Base-by-base conservation (phyloP, 2,329 filamentous ascomycete genomes). In the Scleromitrula shiraiana region DNA sequence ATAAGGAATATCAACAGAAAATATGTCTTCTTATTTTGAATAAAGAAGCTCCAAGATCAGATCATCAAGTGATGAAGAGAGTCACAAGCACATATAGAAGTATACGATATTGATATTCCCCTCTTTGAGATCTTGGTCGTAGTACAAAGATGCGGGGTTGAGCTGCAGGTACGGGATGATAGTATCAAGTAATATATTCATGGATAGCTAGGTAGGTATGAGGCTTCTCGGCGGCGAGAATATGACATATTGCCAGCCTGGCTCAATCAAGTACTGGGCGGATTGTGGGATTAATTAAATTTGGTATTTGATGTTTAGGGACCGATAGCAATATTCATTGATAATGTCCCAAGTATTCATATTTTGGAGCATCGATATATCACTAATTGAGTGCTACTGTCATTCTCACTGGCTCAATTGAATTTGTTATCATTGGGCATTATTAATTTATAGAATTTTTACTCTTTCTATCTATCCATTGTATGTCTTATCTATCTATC, bases 141-240 rank as follows among this genome's bases (percentile, higher is more conserved):
- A 12, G 33, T 33, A 32, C 30, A 45, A 49, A 45, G 24, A 22
- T 49, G 46, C 46, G 46, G 46, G 46, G 46, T 47, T 38, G 20
- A 37, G 46, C 39, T 43, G 39, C 39, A 43, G 39, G 39, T 29
- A 37, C 39, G 29, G 17, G 17, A 23, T 14, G 15, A 29, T 36
- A 15, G 17, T 14, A 33, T 33, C 30, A 33, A 7, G 1, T 15
- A 33, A 33, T 15, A 33, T 7, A 14, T 33, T n/a, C 30, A 32
- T 32, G n/a, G n/a, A 15, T n/a, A 12, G 8, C 29, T 32, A 5
- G 7, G 14, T 33, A 33, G 7, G 30, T n/a, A n/a, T 5, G 30
- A 33, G 17, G 30, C n/a, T 33, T 17, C n/a, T n/a, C n/a, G n/a
- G n/a, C n/a, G n/a, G 17, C 30, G 30, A 33, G 30, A 33, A 8